Percentiles rank a stretch among this genome's conserved stretches.
Evolutionary conservation across 2,329 filamentous ascomycete species (phyloP).

Genomic region (Hymenoscyphus repandus): DNA sequence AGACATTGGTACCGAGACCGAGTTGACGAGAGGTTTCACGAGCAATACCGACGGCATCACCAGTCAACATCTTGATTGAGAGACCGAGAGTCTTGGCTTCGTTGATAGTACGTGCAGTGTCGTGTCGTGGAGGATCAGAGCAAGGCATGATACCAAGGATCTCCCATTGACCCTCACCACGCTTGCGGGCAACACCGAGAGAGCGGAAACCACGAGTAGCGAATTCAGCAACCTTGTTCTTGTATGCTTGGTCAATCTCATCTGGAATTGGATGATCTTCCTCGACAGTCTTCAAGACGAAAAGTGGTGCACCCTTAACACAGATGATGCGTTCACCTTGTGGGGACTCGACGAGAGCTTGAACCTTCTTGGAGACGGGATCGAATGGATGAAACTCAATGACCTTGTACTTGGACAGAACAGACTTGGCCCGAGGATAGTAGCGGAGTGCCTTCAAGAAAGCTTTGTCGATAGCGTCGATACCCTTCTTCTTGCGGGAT

Average conservation of each 20-base stretch:
- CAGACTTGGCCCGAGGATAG: conserved; percentile 77
- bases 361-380: conserved; percentile 89
- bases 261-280: conserved; percentile 76
- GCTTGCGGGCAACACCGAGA: conserved; percentile 87
- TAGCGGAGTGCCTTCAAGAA: conserved; percentile 80
- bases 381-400: conserved; percentile 85
- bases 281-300: conserved; percentile 82
- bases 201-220: conserved; percentile 91
- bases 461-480: conserved; percentile 91
- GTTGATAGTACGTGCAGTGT: conserved; percentile 84
- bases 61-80: conserved; percentile 94
- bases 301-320: conserved; percentile 85
- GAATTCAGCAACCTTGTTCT: conserved; percentile 89
- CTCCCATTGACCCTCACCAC: conserved; percentile 76
- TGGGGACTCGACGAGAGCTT: conserved; percentile 75
- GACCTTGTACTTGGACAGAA: conserved; percentile 78
- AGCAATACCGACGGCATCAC: conserved; percentile 89
- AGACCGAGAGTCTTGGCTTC: conserved; percentile 84
- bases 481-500: conserved; percentile 92
- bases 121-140: conserved; percentile 84
- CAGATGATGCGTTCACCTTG: conserved; percentile 80
- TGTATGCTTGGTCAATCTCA: conserved; percentile 75
- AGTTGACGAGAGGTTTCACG: conserved; percentile 88
- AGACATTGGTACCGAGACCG: conserved; percentile 87
- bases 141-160: conserved; percentile 94